A percentile compares a stretch with the other conserved stretches of the same genome.
Evolutionary conservation across 1,139 yeast genomes (phyloP).

Genomic region (Kluyveromyces sp.): DNA sequence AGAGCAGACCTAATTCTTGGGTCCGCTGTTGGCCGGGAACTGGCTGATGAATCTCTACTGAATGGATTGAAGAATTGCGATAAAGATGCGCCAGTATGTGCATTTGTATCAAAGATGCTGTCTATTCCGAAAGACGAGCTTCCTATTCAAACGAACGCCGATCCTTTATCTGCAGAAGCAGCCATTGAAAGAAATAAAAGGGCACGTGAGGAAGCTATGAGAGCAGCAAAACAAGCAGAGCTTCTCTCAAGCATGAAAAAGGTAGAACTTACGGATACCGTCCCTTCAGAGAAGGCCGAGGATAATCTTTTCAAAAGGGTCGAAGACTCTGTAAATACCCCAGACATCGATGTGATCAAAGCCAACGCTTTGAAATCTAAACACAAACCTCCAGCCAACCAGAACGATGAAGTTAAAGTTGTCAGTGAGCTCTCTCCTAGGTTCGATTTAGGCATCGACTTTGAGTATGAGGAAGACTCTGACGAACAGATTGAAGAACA

Average conservation of each 20-base stretch:
- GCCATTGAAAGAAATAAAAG: conserved; percentile 57
- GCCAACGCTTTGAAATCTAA: conserved; percentile 6
- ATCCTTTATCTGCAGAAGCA: conserved; percentile 40
- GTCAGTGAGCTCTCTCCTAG: conserved; percentile 24
- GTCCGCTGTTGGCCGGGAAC: conserved; percentile 44
- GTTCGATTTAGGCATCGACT: conserved; percentile 22
- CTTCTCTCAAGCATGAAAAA: conserved; percentile 40
- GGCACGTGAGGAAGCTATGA: conserved; percentile 50
- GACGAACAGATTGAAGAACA: conserved; percentile 12
- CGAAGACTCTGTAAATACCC: conserved; percentile 25
- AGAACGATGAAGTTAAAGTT: conserved; percentile 17
- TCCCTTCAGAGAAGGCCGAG: not conserved
- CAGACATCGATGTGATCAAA: conserved; percentile 20
- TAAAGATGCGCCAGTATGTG: conserved; percentile 55
- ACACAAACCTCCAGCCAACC: conserved; percentile 1
- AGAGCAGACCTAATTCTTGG: conserved; percentile 65
- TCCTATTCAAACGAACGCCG: conserved; percentile 37
- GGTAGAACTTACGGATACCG: conserved; percentile 18
- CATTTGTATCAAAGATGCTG: conserved; percentile 83
- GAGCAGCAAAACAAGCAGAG: conserved; percentile 64
- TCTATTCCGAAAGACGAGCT: conserved; percentile 77
- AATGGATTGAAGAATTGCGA: conserved; percentile 62
- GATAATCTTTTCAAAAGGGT: conserved; percentile 24
- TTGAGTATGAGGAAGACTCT: conserved; percentile 16
- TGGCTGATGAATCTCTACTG: conserved; percentile 45